Evolutionary conservation across 1,139 yeast genomes (phyloP), one percentile per base, ranked within the genome.

Genomic region (Protomyces pachydermus): DNA sequence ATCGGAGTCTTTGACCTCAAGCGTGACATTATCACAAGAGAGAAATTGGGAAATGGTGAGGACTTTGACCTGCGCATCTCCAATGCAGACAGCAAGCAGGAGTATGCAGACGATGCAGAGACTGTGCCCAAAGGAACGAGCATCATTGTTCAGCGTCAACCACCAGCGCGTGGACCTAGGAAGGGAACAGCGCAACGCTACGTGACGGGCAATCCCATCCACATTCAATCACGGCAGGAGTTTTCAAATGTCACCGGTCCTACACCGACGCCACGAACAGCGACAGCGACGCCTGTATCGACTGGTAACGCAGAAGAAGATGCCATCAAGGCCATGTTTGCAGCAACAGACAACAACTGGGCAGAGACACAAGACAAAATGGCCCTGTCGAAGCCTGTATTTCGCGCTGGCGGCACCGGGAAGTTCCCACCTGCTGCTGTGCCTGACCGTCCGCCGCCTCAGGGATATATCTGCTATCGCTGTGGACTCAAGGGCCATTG

Each of bases 401-500:
- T 71, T 38, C 70, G 70, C 32, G 67, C 65, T 6, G 53, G 67
- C 25, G 69, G 69, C 63, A 28, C 32, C 5, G 71, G 61, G 1
- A 56, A 58, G 9, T 69, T 75, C 74, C 67, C 78, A 8, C 71
- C 70, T 54, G 71, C 70, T 18, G 71, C 70, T 20, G 75, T 71
- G 1, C 78, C 82, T 48, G 91, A 84, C 69, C 88, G 86, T 69
- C 84, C 88, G 6, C 97, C 97, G 3, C 98, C 98, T 0, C 93
- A 96, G 3, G 96, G 96, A 1, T 93, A 93, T 72, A 87, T 91
- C 73, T 93, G 98, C 74, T 91, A 93, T 74, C 81, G 97, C 73
- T 93, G 99, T 78, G 98, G 98, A 61, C 91, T 89, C 56, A 89
- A 91, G 74, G 97, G 71, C 48, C 99, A 93, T 75, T 91, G 96